Evolutionary conservation across 2,329 filamentous ascomycete species (phyloP), one percentile per base, ranked within the genome.

Genomic region (Samsoniella hepiali): DNA sequence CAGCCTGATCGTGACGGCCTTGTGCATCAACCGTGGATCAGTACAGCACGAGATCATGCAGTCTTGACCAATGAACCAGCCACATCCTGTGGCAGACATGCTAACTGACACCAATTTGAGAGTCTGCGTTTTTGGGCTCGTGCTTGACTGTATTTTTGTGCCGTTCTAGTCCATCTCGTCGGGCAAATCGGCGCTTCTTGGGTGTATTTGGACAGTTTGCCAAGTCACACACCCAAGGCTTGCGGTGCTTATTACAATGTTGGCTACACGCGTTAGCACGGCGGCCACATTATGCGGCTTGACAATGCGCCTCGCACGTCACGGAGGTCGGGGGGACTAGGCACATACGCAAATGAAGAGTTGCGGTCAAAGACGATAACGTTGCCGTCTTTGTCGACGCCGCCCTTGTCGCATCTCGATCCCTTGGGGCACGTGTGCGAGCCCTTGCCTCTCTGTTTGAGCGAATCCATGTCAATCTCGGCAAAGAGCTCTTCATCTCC

Each of bases 241-340:
- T 78, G 32, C 74, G 71, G 64, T 79, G 77, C 54, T 79, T 79
- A 68, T 79, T 77, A 63, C 76, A 75, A 66, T 79, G 77, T 68
- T 78, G 76, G 58, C 77, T 79, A 66, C n/a, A 56, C n/a, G 11
- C n/a, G 10, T 54, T 36, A 62, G 58, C 38, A 60, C 2, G 34
- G 3, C 5, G 6, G 27, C 22, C 22, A 36, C 15, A 32, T 32
- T 7, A 15, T 27, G 17, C 15, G 32, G 22, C 57, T 40, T 17
- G 27, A 15, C 45, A 13, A 44, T 32, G 6, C 22, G 32, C 17
- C 31, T 40, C 10, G 22, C 36, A 47, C 8, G 22, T 32, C 9
- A 15, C 36, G 8, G 13, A 34, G n/a, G 27, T n/a, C 32, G 15
- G 38, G 15, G n/a, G n/a, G 31, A 8, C 13, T 34, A 29, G 64